Base-by-base conservation (phyloP, 2,329 filamentous ascomycete species). In the Xenoacremonium recifei region DNA sequence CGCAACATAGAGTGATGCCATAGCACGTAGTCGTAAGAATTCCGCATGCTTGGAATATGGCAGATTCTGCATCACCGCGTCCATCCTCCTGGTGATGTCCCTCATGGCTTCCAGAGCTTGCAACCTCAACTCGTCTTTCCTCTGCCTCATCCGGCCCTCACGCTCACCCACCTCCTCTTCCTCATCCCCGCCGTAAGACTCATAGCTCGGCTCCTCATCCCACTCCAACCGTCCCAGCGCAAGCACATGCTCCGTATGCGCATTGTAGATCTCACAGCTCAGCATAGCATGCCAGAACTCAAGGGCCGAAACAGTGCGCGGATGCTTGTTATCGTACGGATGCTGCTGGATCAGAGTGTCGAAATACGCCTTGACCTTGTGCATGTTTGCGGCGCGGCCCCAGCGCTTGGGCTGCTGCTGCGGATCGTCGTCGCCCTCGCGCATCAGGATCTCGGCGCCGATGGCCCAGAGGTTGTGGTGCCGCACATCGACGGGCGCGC, bases 201-300 rank as follows among this genome's bases (percentile, higher is more conserved):
- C 49, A 13, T 4, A 34, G 37, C 4, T 37, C 40, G 53, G 37
- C 6, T 46, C 45, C 23, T 49, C 46, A 23, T 59, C 49, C 4
- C 65, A 60, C 3, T 67, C 62, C 10, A 75, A 51, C 10, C 57
- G 61, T 40, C 69, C 61, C 27, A 77, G 57, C 10, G 65, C 74
- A 37, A 60, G 58, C 40, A 63, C 67, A 57, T 77, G 77, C 68
- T 82, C 82, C 35, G 79, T 72, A 57, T 87, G 79, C 2, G 83
- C 72, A 47, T 86, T 80, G 61, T 89, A 91, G 38, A 96, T 77
- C 79, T 93, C 92, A 34, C 89, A 78, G 36, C 82, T 82, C 53
- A 92, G 84, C 68, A 95, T 78, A 12, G 86, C 85, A 12, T 87
- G 83, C 67, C 89, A 91, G 61, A 96, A 95, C 47, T 89, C 82